phyloP scores from a whole-genome alignment of 768 basidiomycete genomes.

The Dentipellis fragilis region DNA sequence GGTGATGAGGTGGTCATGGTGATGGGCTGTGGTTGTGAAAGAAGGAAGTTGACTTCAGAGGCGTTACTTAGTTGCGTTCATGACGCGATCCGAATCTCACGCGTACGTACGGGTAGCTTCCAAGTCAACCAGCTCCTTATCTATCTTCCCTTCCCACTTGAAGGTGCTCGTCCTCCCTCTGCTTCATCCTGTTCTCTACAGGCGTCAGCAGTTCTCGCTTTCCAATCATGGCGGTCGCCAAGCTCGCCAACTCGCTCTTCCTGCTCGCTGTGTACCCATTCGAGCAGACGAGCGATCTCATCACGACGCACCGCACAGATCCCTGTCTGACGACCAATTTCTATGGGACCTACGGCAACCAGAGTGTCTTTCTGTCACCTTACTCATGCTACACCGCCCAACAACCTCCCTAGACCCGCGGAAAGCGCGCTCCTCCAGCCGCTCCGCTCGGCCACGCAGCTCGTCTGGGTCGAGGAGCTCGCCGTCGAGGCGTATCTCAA shows the following conservation, averaged over 20 bases:
- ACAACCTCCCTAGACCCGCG: too few species aligned
- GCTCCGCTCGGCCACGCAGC: conserved; percentile 20
- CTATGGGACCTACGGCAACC: conserved; percentile 46
- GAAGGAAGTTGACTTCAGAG: too few species aligned
- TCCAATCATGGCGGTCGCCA: conserved; percentile 7
- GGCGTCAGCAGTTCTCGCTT: neutral
- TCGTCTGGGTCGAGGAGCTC: conserved; percentile 30
- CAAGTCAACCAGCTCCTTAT: too few species aligned
- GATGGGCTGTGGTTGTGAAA: too few species aligned
- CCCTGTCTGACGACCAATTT: conserved; percentile 40
- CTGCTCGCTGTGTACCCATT: conserved; percentile 36
- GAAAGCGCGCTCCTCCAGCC: neutral
- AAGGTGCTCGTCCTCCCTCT: too few species aligned
- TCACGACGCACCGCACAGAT: conserved; percentile 7
- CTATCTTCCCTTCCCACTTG: too few species aligned
- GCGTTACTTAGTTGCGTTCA: too few species aligned
- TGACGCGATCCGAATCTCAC: too few species aligned
- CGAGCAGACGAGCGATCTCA: conserved; percentile 15
- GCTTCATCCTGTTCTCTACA: too few species aligned
- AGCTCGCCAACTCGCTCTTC: conserved; percentile 8
- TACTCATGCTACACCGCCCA: conserved; percentile 27
- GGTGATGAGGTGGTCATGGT: too few species aligned
- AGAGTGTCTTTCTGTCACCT: conserved; percentile 39
- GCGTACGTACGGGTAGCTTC: too few species aligned
- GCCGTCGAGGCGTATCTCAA: conserved; percentile 32